Evolutionary conservation across 768 basidiomycete species (phyloP).

Genomic region (Psilocybe tampanensis): DNA sequence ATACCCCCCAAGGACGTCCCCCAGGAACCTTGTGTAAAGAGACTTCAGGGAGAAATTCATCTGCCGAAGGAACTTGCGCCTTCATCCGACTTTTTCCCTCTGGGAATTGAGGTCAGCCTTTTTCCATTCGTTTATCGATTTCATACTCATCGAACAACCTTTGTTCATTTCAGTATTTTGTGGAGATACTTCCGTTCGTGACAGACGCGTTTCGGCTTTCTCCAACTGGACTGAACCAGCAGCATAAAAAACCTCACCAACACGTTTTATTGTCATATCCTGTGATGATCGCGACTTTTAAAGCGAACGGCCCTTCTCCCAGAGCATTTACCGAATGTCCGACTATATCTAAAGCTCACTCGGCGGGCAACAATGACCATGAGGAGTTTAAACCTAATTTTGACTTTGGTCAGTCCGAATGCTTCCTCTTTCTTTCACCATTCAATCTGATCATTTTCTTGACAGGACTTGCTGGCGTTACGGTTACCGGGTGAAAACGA

Average conservation of each 20-base stretch:
- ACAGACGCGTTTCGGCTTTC: neutral
- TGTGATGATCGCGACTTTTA: constrained; percentile 16
- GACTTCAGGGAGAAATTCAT: constrained; percentile 26
- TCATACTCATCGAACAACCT: neutral
- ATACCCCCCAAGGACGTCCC: constrained; percentile 8
- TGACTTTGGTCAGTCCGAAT: too few species aligned
- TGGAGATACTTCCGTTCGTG: constrained; percentile 15
- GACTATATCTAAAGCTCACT: too few species aligned
- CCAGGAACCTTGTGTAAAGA: neutral
- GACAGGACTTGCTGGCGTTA: too few species aligned
- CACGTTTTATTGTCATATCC: neutral
- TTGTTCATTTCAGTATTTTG: constrained; percentile 13
- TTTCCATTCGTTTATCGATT: neutral
- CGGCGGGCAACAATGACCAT: too few species aligned
- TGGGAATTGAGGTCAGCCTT: constrained; percentile 19
- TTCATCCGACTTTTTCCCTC: constrained; percentile 8
- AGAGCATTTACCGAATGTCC: constrained; percentile 6
- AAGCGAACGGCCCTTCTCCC: constrained; percentile 11
- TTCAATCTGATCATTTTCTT: too few species aligned
- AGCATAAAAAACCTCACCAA: neutral
- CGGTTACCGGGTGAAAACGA: too few species aligned
- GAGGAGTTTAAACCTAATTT: too few species aligned
- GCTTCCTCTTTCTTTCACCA: too few species aligned
- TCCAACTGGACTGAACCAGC: neutral
- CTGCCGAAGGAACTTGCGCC: constrained; percentile 18